A percentile compares a stretch with the other conserved stretches of the same genome.
Conservation (phyloP, 306 rosid species). For the Malus sieversii region DNA sequence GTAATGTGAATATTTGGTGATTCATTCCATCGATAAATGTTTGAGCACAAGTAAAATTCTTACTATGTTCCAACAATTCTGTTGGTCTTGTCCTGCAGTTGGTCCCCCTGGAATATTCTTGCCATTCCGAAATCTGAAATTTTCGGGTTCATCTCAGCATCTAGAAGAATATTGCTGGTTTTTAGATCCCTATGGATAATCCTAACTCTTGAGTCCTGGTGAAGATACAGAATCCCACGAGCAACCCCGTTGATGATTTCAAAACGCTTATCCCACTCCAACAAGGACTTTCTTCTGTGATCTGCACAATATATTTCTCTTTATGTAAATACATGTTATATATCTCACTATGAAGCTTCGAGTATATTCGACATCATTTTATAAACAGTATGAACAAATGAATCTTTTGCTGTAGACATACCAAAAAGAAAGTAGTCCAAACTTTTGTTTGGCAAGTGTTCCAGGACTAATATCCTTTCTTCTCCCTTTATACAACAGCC, state of each 20-base stretch:
- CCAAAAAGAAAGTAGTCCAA: constrained; percentile 46
- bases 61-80: constrained; percentile 61
- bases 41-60: constrained; percentile 6
- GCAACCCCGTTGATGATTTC: constrained; percentile 37
- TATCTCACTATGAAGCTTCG: no score
- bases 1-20: background rate
- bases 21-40: background rate
- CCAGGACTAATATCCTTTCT: constrained; percentile 52
- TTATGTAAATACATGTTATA: no score
- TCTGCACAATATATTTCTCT: constrained; percentile 11
- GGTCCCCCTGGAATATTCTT: constrained; percentile 41
- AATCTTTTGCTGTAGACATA: constrained; percentile 4
- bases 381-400: background rate
- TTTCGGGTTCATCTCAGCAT: constrained; percentile 43
- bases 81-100: constrained; percentile 35
- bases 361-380: background rate
- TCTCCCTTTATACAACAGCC: constrained; percentile 44
- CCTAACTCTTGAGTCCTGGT: constrained; percentile 50
- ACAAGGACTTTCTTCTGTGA: constrained; percentile 11
- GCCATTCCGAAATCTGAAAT: constrained; percentile 72
- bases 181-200: constrained; percentile 58
- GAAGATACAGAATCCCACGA: constrained; percentile 54
- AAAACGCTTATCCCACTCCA: constrained; percentile 42
- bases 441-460: constrained; percentile 53
- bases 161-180: constrained; percentile 45